Percentiles rank a stretch among this genome's conserved stretches.
Evolutionary conservation across 305 asterid species (phyloP).

Genomic region (Salvia sclarea): DNA sequence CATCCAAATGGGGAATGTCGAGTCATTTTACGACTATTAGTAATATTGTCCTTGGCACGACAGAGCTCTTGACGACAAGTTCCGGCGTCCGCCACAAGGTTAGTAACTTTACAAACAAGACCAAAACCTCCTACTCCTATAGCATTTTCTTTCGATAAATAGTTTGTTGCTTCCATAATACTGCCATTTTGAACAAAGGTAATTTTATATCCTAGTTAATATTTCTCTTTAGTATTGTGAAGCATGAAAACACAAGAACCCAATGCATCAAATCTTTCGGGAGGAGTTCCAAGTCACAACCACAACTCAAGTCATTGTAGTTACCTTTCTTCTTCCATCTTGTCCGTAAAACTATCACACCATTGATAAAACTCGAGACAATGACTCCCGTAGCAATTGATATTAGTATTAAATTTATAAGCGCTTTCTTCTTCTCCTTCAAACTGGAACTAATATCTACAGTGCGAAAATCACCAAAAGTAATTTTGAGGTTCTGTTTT

Average conservation of each 20-base stretch:
- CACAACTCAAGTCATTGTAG: background rate
- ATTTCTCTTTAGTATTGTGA: background rate
- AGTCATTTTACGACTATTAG: no score
- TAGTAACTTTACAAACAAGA: slow-evolving; percentile 51
- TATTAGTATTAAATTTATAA: slow-evolving; percentile 20
- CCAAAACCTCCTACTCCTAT: slow-evolving; percentile 53
- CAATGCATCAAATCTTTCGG: background rate
- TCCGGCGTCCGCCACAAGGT: no score
- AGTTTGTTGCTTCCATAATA: slow-evolving; percentile 39
- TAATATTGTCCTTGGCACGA: no score
- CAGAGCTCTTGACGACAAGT: no score
- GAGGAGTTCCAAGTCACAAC: background rate
- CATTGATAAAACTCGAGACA: slow-evolving; percentile 27
- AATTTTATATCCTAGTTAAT: slow-evolving; percentile 29
- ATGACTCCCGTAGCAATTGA: slow-evolving; percentile 29
- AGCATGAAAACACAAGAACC: background rate
- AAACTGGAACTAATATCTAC: slow-evolving; percentile 5
- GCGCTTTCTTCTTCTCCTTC: slow-evolving; percentile 11
- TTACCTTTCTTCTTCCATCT: slow-evolving; percentile 23
- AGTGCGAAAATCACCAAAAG: background rate
- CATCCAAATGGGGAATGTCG: no score
- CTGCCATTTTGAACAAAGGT: slow-evolving; percentile 29
- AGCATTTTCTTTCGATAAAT: slow-evolving; percentile 30
- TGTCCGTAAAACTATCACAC: background rate
- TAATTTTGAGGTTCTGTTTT: no score